Percentiles rank a stretch among this genome's conserved stretches.
phyloP scores from a whole-genome alignment of 2,329 filamentous ascomycete species.

The Botrytis elliptica region DNA sequence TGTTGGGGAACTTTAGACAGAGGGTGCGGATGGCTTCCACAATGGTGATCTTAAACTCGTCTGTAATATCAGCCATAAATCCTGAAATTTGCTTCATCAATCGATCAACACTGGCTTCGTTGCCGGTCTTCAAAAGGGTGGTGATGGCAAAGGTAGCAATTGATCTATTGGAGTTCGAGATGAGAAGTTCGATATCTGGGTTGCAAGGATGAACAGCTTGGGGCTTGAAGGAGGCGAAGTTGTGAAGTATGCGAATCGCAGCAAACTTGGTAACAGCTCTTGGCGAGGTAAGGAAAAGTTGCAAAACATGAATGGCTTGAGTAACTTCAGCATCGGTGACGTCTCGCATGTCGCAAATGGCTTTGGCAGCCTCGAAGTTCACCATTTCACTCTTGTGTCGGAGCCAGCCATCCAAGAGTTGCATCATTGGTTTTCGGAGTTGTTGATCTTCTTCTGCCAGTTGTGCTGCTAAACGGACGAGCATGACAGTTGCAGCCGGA shows the following conservation, averaged over 20 bases:
- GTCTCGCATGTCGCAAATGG: slow-evolving; percentile 91
- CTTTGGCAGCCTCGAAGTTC: slow-evolving; percentile 98
- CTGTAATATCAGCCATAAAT: slow-evolving; percentile 98
- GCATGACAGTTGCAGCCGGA: slow-evolving; percentile 85
- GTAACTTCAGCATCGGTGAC: slow-evolving; percentile 88
- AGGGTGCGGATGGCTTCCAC: slow-evolving; percentile 96
- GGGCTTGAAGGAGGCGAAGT: slow-evolving; percentile 95
- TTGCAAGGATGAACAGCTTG: slow-evolving; percentile 91
- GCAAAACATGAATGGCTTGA: slow-evolving; percentile 90
- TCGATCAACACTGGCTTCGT: slow-evolving; percentile 93
- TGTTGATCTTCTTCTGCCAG: slow-evolving; percentile 89
- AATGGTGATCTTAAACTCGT: slow-evolving; percentile 99
- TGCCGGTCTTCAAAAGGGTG: slow-evolving; percentile 95
- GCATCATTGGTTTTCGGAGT: slow-evolving; percentile 93
- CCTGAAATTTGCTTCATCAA: slow-evolving; percentile 98
- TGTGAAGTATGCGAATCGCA: slow-evolving; percentile 92
- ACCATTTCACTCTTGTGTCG: slow-evolving; percentile 99
- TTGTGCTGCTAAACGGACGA: slow-evolving; percentile 89
- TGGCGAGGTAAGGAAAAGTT: slow-evolving; percentile 94
- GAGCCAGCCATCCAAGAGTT: slow-evolving; percentile 92
- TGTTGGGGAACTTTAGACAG: slow-evolving; percentile 95
- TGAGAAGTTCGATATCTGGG: slow-evolving; percentile 93
- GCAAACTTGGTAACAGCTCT: slow-evolving; percentile 96
- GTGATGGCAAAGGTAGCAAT: slow-evolving; percentile 99
- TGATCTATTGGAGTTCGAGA: slow-evolving; percentile 94